These are phyloP conservation scores for Ceratocystis colombiana DNA, from an alignment of 2,329 filamentous ascomycete genomes.

Conservation along the genomic window DNA sequence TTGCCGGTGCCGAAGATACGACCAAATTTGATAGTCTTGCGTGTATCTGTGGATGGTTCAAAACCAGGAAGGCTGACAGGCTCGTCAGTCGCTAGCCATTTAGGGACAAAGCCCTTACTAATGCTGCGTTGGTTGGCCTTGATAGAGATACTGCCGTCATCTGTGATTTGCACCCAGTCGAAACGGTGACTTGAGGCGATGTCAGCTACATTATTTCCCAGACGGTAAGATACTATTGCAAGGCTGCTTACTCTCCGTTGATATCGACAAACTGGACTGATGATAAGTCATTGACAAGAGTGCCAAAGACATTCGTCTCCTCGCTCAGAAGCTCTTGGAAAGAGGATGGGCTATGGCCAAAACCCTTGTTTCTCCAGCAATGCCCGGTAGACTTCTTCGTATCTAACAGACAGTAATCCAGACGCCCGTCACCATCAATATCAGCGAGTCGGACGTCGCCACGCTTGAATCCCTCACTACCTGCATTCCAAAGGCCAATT, in stretches of 20 bases:
- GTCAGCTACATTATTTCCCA: slow-evolving; percentile 26
- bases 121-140: slow-evolving; percentile 28
- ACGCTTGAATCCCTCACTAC: slow-evolving; percentile 17
- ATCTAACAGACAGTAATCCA: slow-evolving; percentile 31
- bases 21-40: slow-evolving; percentile 26
- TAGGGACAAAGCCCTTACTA: slow-evolving; percentile 23
- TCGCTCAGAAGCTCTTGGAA: slow-evolving; percentile 31
- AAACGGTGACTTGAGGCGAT: neutral
- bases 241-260: slow-evolving; percentile 24
- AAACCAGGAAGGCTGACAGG: neutral
- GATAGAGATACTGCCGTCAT: slow-evolving; percentile 29
- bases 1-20: slow-evolving; percentile 25
- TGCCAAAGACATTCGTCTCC: slow-evolving; percentile 9
- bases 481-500: slow-evolving; percentile 20
- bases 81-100: slow-evolving; percentile 18
- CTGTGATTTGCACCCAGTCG: slow-evolving; percentile 29
- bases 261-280: slow-evolving; percentile 29
- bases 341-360: slow-evolving; percentile 30
- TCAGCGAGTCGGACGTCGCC: slow-evolving; percentile 31
- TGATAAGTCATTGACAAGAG: slow-evolving; percentile 25
- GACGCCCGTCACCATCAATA: slow-evolving; percentile 32
- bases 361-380: slow-evolving; percentile 33
- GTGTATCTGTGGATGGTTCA: neutral
- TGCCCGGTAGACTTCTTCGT: slow-evolving; percentile 26
- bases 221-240: neutral